Percentiles rank a stretch among this genome's conserved stretches.
Evolutionary conservation across 2,329 filamentous ascomycete species (phyloP).

Genomic region (Zymoseptoria brevis): DNA sequence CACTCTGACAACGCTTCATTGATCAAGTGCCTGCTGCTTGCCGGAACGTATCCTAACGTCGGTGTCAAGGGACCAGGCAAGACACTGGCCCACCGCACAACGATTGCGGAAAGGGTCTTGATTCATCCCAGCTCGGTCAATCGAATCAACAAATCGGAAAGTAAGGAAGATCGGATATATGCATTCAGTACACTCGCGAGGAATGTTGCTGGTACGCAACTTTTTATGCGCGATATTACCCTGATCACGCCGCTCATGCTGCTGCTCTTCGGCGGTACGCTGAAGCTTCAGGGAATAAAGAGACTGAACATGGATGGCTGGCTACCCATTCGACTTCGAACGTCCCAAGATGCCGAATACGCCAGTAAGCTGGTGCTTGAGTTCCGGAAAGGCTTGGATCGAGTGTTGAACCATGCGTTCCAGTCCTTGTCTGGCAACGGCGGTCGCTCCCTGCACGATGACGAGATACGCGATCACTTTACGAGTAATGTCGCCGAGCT

Average conservation of each 20-base stretch:
- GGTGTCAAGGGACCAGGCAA: slow-evolving; percentile 25
- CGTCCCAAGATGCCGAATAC: slow-evolving; percentile 8
- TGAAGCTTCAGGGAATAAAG: slow-evolving; percentile 15
- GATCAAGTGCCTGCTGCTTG: slow-evolving; percentile 41
- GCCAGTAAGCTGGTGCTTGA: slow-evolving; percentile 28
- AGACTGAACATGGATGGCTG: slow-evolving; percentile 28
- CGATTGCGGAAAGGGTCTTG: slow-evolving; percentile 19
- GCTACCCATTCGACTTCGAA: slow-evolving; percentile 27
- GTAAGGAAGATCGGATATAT: slow-evolving; percentile 8
- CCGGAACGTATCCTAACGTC: slow-evolving; percentile 41
- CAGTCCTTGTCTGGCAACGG: slow-evolving; percentile 11
- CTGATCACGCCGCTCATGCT: slow-evolving; percentile 22
- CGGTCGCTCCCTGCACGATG: slow-evolving; percentile 9
- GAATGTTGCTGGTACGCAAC: slow-evolving; percentile 7
- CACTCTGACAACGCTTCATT: slow-evolving; percentile 38
- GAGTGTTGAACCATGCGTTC: slow-evolving; percentile 24
- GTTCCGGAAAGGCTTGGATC: slow-evolving; percentile 30
- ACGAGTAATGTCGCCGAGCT: slow-evolving; percentile 14
- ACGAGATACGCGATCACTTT: slow-evolving; percentile 17
- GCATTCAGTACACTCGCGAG: slow-evolving; percentile 13
- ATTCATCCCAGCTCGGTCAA: slow-evolving; percentile 27
- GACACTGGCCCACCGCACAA: slow-evolving; percentile 21
- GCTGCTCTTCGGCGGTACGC: slow-evolving; percentile 26
- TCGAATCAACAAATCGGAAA: slow-evolving; percentile 1
- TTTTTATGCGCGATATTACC: slow-evolving; percentile 25